Base-by-base conservation (phyloP, 1,139 yeast genomes). In the Tardiomyces depauwii region DNA sequence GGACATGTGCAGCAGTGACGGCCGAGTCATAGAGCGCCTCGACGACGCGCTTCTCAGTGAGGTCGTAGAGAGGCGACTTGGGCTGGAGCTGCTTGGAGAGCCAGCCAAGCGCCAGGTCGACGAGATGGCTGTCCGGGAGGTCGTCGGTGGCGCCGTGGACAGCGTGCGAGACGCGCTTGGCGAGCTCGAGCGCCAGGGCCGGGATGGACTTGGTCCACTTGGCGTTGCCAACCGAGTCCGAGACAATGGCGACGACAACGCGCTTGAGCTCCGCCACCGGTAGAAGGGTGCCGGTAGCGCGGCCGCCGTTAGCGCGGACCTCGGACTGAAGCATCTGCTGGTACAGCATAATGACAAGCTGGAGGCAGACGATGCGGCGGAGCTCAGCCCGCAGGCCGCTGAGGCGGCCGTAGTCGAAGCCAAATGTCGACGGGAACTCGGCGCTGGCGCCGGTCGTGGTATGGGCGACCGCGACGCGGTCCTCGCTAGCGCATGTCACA, bases 191-290 rank as follows among this genome's bases (percentile, higher is more conserved):
- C 6, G 91, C 77, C 51, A 87, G 76, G 27, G 83, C 72, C 51
- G 79, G 75, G 36, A 86, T 77, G 61, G 87, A 86, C 59, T 86
- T 78, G 1, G 95, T 86, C 95, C 96, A 87, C 67, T 87, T 84
- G 51, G 85, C 78, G 60, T 83, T 85, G 2, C 95, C 95, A 58
- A 80, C 82, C 49, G 82, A 85, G 65, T 86, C 95, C 44, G 88
- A 78, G 19, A 86, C 87, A 46, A 87, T 84, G 27, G 91, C 84
- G 51, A 84, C 67, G 41, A 87, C 76, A 56, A 85, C 93, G 39
- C 62, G 69, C 57, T 75, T 76, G 49, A 75, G 58, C 43, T 57
- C 61, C 5, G 41, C 62, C 57, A 53, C 66, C 48, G 50, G 52
- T 27, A 50, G 56, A 55, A 45, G 57, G 43, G 14, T 14, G 10